Evolutionary conservation across 306 rosid genomes (phyloP).

Genomic region (Rubus idaeus): DNA sequence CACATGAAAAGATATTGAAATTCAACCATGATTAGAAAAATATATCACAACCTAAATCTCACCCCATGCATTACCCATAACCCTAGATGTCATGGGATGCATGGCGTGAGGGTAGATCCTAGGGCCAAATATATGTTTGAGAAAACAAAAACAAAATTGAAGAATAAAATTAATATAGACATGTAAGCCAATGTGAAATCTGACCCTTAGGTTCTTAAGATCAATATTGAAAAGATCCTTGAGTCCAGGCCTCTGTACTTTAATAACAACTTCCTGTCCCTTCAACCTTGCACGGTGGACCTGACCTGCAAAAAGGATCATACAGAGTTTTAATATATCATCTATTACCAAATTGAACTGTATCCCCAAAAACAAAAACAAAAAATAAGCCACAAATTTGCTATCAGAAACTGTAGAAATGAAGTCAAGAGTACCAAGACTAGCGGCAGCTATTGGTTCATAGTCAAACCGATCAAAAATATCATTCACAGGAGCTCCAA

Average conservation of each 20-base stretch:
- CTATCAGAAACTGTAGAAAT: conserved; percentile 19
- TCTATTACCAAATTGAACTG: conserved; percentile 20
- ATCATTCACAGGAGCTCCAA: conserved; percentile 64
- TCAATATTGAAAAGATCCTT: conserved; percentile 95
- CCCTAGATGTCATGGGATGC: neutral
- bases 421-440: conserved; percentile 76
- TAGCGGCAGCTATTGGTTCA: conserved; percentile 99
- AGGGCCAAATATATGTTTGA: neutral
- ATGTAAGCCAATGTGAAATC: conserved; percentile 39
- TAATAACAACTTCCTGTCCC: conserved; percentile 84
- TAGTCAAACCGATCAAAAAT: conserved; percentile 82
- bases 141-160: neutral
- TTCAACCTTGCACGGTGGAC: conserved; percentile 92
- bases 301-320: conserved; percentile 71
- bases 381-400: conserved; percentile 4
- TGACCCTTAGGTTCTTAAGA: conserved; percentile 95
- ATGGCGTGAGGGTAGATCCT: neutral
- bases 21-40: conserved; percentile 5
- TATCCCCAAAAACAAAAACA: neutral
- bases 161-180: neutral
- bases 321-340: conserved; percentile 8
- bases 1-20: conserved; percentile 3
- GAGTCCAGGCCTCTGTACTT: conserved; percentile 99
- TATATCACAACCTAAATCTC: conserved; percentile 12
- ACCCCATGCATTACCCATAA: conserved; percentile 11